These are phyloP conservation scores for Leucosporidium scottii DNA, from an alignment of 768 basidiomycete species.

Conservation along the genomic window DNA sequence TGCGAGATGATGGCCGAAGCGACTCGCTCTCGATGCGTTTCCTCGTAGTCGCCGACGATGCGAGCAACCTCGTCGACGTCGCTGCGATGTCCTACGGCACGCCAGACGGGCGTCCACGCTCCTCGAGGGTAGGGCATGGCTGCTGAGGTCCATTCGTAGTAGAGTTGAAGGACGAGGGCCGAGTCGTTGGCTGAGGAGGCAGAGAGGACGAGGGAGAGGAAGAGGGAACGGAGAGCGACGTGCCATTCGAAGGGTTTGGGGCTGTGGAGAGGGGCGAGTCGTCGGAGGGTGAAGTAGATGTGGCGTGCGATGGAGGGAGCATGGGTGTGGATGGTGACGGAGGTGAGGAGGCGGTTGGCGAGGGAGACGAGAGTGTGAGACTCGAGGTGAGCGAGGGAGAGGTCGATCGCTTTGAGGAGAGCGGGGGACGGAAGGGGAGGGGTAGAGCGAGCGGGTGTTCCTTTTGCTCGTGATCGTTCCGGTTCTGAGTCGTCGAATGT, in stretches of 20 bases:
- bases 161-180: neutral
- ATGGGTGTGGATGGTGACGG: neutral
- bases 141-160: neutral
- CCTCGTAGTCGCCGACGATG: neutral
- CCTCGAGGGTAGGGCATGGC: neutral
- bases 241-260: slow-evolving; percentile 1
- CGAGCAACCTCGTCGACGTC: neutral
- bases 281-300: neutral
- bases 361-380: neutral
- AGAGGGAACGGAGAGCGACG: neutral
- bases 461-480: too few relatives aligned
- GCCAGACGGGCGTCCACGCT: neutral
- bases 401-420: neutral
- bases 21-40: neutral
- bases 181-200: neutral
- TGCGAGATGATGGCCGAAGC: neutral
- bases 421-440: neutral
- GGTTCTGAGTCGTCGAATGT: too few relatives aligned
- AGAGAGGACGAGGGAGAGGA: neutral
- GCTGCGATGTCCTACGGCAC: neutral
- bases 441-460: neutral
- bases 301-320: neutral
- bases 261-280: neutral
- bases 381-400: neutral
- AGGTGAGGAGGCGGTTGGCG: neutral